Base-by-base conservation (phyloP, 331 rosid genomes). In the Malus hybrid region DNA sequence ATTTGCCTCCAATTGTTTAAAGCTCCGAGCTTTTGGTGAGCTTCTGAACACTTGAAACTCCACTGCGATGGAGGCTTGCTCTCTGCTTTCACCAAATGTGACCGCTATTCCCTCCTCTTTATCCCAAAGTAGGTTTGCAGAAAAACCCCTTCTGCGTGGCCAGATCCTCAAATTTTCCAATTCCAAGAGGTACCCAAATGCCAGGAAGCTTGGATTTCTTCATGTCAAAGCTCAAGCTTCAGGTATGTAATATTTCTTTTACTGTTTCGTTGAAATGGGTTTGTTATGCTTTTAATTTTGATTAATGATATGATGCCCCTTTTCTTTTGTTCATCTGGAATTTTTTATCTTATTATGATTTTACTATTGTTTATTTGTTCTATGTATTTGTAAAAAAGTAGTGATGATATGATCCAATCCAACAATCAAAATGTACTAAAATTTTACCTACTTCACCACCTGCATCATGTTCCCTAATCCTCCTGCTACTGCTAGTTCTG, bases 221-320 rank as follows among this genome's bases (percentile, higher is more conserved):
- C 60, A 71, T 76, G 56, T 52, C 82, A 87, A 78, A 79, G 86
- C 90, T 83, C 94, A 88, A 82, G 87, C 89, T 81, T 88, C 96
- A 48, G 90, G 98, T 91, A 79, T 63, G 16, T 36, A 22, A 12
- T 57, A 13, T 50, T n/a, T 29, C 7, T 39, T 57, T 48, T 70
- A 14, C 0, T 61, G 16, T 12, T 60, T 60, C 7, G 11, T 24
- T 32, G 31, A 60, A n/a, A 11, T 46, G 65, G 62, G 68, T n/a
- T 60, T 70, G 52, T 15, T 52, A 9, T 29, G 48, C 24, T 60
- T 71, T 48, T 27, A n/a, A 29, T 10, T 69, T 60, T 50, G 65
- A 18, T 57, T n/a, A 4, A 34, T 16, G 19, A 13, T 57, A 36
- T 36, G 56, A 59, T 59, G 44, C 65, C 7, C 24, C 28, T 19